Base-by-base conservation (phyloP, 2,329 filamentous ascomycete genomes). In the Leptodontidium sp. region DNA sequence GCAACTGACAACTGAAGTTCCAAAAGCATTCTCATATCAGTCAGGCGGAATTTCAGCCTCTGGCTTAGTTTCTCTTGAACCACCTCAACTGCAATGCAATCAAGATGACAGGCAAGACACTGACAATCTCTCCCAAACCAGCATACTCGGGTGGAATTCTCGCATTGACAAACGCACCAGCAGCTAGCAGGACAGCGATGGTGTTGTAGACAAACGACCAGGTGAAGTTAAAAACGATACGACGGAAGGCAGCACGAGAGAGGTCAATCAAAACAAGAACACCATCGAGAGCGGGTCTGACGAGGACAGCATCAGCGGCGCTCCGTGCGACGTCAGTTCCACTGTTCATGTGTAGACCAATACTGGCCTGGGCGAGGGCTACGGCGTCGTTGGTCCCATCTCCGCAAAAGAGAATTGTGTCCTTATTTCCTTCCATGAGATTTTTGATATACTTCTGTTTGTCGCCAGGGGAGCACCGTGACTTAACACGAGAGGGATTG, bases 341-440 rank as follows among this genome's bases (percentile, higher is more conserved):
- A 52, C 80, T 78, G 69, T 86, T 86, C 77, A 95, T 87, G 72
- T 93, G 90, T 0, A 94, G 83, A 38, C 93, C 93, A 32, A 95
- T 85, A 7, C 85, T 86, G 1, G 93, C 91, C 75, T 90, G 87
- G 0, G 91, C 88, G 2, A 95, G 83, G 0, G 92, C 92, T 2
- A 88, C 84, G 0, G 92, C 90, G 75, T 95, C 92, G 77, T 95
- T 95, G 14, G 91, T 93, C 1, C 93, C 93, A 73, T 95, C 92
- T 43, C 92, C 92, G 61, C 87, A 85, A 78, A 95, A 94, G 8
- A 94, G 78, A n/a, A 93, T 85, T 1, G 17, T 67, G 52, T 4
- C 63, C 12, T 62, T 50, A 47, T 62, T 38, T 15, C n/a, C 38
- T 4, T 21, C 50, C 26, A 21, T 72, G 14, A 62, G 63, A 17